Percentiles rank a stretch among this genome's conserved stretches.
Evolutionary conservation across 495 filamentous ascomycete genomes (phyloP).

Genomic region (Staphylotrichum longicolle): DNA sequence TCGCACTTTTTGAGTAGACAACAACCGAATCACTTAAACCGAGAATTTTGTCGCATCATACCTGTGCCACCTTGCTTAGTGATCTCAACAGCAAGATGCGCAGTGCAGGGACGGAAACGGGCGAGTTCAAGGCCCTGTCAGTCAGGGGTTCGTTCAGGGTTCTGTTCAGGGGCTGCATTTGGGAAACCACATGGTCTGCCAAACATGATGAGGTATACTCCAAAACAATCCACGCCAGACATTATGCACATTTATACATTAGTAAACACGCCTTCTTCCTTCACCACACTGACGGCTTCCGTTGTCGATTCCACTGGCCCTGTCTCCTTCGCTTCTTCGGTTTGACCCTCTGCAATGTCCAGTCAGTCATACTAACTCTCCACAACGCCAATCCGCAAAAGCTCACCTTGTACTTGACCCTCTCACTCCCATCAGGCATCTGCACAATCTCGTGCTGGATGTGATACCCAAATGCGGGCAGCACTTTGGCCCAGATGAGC

Average conservation of each 20-base stretch:
- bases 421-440: constrained; percentile 42
- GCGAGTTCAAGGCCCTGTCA: too few species aligned
- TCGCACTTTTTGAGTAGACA: too few species aligned
- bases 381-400: background rate
- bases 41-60: too few species aligned
- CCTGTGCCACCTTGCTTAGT: too few species aligned
- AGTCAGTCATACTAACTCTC: background rate
- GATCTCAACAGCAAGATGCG: too few species aligned
- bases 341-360: constrained; percentile 27
- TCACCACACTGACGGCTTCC: constrained; percentile 30
- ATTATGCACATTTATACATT: background rate
- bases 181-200: too few species aligned
- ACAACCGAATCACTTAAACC: too few species aligned
- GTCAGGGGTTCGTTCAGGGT: too few species aligned
- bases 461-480: constrained; percentile 42
- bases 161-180: too few species aligned
- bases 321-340: constrained; percentile 30
- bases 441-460: constrained; percentile 43
- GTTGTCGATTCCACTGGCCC: constrained; percentile 20
- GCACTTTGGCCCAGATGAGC: constrained; percentile 45
- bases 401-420: constrained; percentile 40
- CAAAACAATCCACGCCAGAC: background rate
- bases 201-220: background rate
- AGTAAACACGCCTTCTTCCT: background rate
- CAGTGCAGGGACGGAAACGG: too few species aligned